Evolutionary conservation across 2,329 filamentous ascomycete species (phyloP).

Genomic region (Ophiostoma pallidulum): DNA sequence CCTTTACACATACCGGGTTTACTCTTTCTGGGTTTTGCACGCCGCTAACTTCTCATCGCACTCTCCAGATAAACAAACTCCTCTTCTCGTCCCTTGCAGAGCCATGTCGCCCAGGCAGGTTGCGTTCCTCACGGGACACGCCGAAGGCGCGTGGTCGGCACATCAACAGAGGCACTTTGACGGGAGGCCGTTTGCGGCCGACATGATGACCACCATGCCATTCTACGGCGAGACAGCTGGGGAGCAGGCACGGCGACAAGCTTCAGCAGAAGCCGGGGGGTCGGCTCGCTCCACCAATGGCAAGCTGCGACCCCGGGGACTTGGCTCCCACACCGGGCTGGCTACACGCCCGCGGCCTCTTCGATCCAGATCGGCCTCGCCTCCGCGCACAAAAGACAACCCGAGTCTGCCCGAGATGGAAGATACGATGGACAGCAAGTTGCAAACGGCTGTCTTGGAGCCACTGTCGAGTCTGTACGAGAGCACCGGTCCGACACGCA

Average conservation of each 20-base stretch:
- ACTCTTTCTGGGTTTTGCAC: neutral
- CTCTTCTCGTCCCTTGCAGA: neutral
- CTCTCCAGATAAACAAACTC: too few species aligned
- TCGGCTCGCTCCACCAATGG: neutral
- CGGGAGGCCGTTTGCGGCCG: conserved; percentile 3
- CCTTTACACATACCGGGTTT: neutral
- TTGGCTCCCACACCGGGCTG: neutral
- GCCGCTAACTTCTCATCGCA: too few species aligned
- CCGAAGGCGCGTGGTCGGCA: conserved; percentile 5
- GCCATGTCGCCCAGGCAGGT: conserved; percentile 8
- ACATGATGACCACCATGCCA: neutral
- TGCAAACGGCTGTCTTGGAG: too few species aligned
- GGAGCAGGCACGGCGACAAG: neutral
- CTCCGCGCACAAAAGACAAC: too few species aligned
- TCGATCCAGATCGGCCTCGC: conserved; percentile 1
- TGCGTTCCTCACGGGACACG: neutral
- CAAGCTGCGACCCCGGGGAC: too few species aligned
- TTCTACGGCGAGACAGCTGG: conserved; percentile 4
- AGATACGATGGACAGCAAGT: too few species aligned
- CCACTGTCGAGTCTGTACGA: too few species aligned
- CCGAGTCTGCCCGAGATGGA: too few species aligned
- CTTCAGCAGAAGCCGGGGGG: neutral
- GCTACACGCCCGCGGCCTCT: neutral
- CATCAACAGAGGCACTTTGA: conserved; percentile 4
- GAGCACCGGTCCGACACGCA: too few species aligned